phyloP scores from a whole-genome alignment of 306 rosid species.

The Malus sieversii region DNA sequence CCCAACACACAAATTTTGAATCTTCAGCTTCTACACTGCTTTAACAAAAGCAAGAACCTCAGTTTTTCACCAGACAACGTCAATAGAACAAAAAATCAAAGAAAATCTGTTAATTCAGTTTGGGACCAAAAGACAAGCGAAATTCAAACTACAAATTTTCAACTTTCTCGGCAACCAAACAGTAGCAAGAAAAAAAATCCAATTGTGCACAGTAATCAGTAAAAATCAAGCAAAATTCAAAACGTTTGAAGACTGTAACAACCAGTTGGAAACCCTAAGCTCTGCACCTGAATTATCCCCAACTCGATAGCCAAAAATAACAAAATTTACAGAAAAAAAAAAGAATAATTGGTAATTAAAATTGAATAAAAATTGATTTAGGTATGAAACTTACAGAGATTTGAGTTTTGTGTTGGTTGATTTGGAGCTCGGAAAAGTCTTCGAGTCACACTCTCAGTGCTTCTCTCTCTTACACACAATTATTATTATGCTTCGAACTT shows the following conservation, averaged over 20 bases:
- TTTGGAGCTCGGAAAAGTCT: conserved; percentile 30
- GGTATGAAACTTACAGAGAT: conserved; percentile 38
- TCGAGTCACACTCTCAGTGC: conserved; percentile 27
- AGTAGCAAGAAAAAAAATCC: neutral
- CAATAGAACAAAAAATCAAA: neutral
- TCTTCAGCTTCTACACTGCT: conserved; percentile 6
- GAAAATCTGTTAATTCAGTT: conserved; percentile 1
- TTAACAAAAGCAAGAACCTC: neutral
- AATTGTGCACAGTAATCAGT: neutral
- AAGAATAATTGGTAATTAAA: neutral
- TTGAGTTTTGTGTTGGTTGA: conserved; percentile 2
- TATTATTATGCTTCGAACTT: neutral
- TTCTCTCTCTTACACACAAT: conserved; percentile 8
- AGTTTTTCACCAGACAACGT: conserved; percentile 7
- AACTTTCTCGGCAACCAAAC: conserved; percentile 14
- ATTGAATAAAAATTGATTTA: neutral
- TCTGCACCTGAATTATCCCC: conserved; percentile 10
- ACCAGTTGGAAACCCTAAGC: conserved; percentile 48
- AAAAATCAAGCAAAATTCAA: conserved; percentile 3
- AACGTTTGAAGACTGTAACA: neutral
- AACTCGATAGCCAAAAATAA: neutral
- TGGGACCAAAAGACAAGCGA: neutral
- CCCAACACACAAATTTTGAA: neutral
- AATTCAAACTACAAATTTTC: conserved; percentile 10
- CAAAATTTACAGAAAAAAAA: neutral